Percentiles rank a stretch among this genome's conserved stretches.
phyloP scores from a whole-genome alignment of 1,284 basidiomycete genomes.

The Pterula multifida region DNA sequence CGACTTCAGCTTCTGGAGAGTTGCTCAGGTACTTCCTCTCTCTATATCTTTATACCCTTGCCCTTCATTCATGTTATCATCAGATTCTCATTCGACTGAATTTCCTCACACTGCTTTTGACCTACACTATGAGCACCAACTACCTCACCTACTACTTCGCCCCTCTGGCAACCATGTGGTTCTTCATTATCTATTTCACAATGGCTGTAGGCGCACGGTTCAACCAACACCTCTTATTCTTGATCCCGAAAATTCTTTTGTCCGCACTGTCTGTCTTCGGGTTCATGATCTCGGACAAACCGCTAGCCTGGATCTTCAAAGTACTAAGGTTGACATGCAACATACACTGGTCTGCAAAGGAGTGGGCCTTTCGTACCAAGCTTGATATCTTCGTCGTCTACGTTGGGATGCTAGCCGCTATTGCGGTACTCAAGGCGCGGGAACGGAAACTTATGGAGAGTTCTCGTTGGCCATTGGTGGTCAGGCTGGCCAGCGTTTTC shows the following conservation, averaged over 20 bases:
- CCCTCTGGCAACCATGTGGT: slow-evolving; percentile 76
- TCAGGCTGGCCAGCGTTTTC: slow-evolving; percentile 32
- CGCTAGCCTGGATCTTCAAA: slow-evolving; percentile 53
- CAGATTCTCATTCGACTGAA: slow-evolving; percentile 77
- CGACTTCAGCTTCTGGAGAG: slow-evolving; percentile 68
- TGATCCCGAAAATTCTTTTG: slow-evolving; percentile 57
- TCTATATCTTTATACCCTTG: background rate
- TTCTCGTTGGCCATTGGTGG: slow-evolving; percentile 45
- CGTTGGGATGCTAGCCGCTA: slow-evolving; percentile 70
- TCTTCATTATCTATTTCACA: slow-evolving; percentile 73
- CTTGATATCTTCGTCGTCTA: slow-evolving; percentile 86
- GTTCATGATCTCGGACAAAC: slow-evolving; percentile 55
- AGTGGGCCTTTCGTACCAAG: slow-evolving; percentile 80
- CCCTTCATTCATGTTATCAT: background rate
- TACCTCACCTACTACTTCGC: slow-evolving; percentile 86
- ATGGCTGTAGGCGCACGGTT: slow-evolving; percentile 59
- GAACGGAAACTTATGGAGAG: slow-evolving; percentile 64
- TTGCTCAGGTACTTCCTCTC: slow-evolving; percentile 41
- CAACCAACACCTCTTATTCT: slow-evolving; percentile 60
- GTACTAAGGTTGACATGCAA: slow-evolving; percentile 53
- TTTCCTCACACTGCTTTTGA: slow-evolving; percentile 67
- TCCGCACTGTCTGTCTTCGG: slow-evolving; percentile 52
- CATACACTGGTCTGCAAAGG: slow-evolving; percentile 73
- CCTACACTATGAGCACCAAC: slow-evolving; percentile 84
- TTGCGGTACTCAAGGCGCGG: slow-evolving; percentile 65